These are phyloP conservation scores for Taphrina flavorubra DNA, from an alignment of 1,139 yeast species.

Conservation along the genomic window DNA sequence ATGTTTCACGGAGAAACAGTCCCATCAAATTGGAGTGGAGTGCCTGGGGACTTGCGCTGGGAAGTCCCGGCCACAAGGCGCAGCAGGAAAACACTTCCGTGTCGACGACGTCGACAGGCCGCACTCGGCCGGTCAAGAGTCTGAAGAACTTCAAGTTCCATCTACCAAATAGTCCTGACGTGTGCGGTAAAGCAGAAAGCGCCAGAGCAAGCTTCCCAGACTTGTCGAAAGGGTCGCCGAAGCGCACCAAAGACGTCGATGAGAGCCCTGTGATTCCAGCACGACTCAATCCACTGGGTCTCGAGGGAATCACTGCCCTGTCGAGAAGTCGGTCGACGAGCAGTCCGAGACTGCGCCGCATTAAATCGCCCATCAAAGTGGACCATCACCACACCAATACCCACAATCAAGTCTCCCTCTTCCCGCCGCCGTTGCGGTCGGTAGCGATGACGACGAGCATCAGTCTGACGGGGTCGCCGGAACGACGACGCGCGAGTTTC, in stretches of 20 bases:
- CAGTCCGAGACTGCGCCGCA: neutral
- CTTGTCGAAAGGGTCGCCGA: neutral
- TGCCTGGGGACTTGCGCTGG: conserved; percentile 17
- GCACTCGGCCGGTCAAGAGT: conserved; percentile 11
- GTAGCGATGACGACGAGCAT: neutral
- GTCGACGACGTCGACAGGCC: conserved; percentile 13
- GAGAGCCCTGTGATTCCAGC: neutral
- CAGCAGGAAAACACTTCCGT: conserved; percentile 16
- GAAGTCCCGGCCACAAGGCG: conserved; percentile 12
- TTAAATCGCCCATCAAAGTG: neutral
- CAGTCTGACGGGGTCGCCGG: conserved; percentile 9
- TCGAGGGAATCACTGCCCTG: conserved; percentile 8
- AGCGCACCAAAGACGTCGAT: neutral
- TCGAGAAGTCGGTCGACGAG: conserved; percentile 5
- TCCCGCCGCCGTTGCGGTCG: neutral
- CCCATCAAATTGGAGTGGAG: conserved; percentile 11
- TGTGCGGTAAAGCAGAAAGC: neutral
- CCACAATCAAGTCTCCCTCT: neutral
- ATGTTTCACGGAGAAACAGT: neutral
- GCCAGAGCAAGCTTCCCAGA: neutral
- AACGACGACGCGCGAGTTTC: conserved; percentile 21
- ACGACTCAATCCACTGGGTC: conserved; percentile 6
- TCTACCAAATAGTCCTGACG: conserved; percentile 19
- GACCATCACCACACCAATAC: neutral
- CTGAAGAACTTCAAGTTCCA: conserved; percentile 6